These are phyloP conservation scores for Fraxinus nigra DNA, from an alignment of 305 asterid species.

Conservation along the genomic window DNA sequence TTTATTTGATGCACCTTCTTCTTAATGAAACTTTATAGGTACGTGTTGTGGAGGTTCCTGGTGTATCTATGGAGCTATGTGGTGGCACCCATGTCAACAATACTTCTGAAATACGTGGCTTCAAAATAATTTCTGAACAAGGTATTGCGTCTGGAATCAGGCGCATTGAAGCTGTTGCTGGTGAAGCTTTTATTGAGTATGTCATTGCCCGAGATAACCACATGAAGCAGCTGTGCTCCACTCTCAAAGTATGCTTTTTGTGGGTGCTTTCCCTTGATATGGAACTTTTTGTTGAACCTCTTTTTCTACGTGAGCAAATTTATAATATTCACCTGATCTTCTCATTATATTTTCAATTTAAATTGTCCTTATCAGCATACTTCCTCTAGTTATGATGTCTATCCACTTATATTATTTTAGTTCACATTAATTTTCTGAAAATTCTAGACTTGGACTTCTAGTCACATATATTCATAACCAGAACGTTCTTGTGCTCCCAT, in stretches of 20 bases:
- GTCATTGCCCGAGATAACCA: conserved; percentile 79
- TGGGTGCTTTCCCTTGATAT: neutral
- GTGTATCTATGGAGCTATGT: conserved; percentile 92
- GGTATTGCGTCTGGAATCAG: conserved; percentile 85
- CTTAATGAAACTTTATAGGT: conserved; percentile 45
- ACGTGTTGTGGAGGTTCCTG: conserved; percentile 95
- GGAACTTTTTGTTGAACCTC: neutral
- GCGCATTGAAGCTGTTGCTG: conserved; percentile 97
- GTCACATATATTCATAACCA: neutral
- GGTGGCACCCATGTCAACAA: conserved; percentile 91
- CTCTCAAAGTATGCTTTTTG: conserved; percentile 68
- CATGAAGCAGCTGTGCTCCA: conserved; percentile 89
- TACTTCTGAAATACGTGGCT: conserved; percentile 86
- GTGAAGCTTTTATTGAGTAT: conserved; percentile 86
- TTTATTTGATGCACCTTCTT: neutral
- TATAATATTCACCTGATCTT: neutral
- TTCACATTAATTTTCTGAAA: neutral
- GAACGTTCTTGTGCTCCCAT: neutral
- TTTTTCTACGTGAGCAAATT: neutral
- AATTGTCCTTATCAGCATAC: neutral
- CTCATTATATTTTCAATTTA: neutral
- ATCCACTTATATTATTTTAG: neutral
- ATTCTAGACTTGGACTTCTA: neutral
- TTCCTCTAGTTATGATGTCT: neutral
- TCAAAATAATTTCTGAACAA: conserved; percentile 82